These are phyloP conservation scores for Murraya paniculata DNA, from an alignment of 345 rosid species.

Conservation along the genomic window DNA sequence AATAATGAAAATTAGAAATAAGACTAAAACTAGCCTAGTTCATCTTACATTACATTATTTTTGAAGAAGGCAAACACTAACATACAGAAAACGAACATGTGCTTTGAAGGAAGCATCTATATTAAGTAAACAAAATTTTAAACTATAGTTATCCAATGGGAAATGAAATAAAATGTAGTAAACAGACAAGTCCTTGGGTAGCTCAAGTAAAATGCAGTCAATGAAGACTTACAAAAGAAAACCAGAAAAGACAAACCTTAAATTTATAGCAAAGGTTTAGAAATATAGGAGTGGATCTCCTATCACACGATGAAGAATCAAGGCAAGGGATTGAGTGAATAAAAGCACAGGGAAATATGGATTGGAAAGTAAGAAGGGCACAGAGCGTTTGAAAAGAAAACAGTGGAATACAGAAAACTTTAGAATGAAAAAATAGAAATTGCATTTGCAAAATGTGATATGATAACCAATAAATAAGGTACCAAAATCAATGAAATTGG, in stretches of 20 bases:
- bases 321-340: too few species aligned
- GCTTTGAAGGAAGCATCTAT: not conserved
- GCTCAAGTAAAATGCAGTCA: not conserved
- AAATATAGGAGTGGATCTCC: not conserved
- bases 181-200: not conserved
- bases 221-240: not conserved
- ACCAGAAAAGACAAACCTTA: not conserved
- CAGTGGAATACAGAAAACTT: too few species aligned
- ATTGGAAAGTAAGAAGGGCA: too few species aligned
- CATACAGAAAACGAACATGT: not conserved
- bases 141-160: not conserved
- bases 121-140: not conserved
- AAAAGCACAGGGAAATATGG: too few species aligned
- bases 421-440: too few species aligned
- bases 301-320: too few species aligned
- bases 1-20: not conserved
- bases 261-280: not conserved
- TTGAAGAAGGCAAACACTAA: not conserved
- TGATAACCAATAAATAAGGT: too few species aligned
- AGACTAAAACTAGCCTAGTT: not conserved
- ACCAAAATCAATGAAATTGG: too few species aligned
- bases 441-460: too few species aligned
- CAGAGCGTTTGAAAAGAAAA: too few species aligned
- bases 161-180: not conserved
- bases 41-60: not conserved